Evolutionary conservation across 73 alveolate species (phyloP).

Genomic region (Paramecium caudatum): DNA sequence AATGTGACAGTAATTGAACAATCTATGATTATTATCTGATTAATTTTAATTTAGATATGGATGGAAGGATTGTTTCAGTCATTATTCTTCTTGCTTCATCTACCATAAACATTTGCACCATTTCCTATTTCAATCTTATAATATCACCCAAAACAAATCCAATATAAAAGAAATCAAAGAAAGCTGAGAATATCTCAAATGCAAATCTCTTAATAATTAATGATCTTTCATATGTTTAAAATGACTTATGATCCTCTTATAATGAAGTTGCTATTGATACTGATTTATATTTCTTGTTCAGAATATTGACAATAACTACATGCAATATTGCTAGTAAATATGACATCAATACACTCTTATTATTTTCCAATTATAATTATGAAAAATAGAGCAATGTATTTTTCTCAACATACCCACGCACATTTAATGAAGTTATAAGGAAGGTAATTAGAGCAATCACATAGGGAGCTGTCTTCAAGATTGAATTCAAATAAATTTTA

Average conservation of each 20-base stretch:
- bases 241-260: conserved; percentile 62
- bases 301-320: conserved; percentile 35
- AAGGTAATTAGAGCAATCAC: conserved; percentile 23
- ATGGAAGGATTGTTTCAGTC: conserved; percentile 70
- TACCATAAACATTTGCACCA: conserved; percentile 60
- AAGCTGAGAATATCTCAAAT: conserved; percentile 71
- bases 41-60: conserved; percentile 53
- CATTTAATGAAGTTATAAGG: conserved; percentile 63
- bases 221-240: conserved; percentile 57
- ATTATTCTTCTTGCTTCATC: conserved; percentile 75
- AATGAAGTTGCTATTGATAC: conserved; percentile 53
- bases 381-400: conserved; percentile 34
- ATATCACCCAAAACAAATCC: conserved; percentile 72
- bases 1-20: neutral
- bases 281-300: conserved; percentile 43
- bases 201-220: conserved; percentile 67
- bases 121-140: conserved; percentile 58
- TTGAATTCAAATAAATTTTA: neutral
- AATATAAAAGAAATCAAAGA: conserved; percentile 75
- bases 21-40: neutral
- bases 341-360: neutral
- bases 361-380: neutral
- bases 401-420: conserved; percentile 68
- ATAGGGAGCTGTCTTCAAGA: neutral
- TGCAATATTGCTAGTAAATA: conserved; percentile 48